Evolutionary conservation across 2,329 filamentous ascomycete species (phyloP).

Genomic region (Monosporascus sp.): DNA sequence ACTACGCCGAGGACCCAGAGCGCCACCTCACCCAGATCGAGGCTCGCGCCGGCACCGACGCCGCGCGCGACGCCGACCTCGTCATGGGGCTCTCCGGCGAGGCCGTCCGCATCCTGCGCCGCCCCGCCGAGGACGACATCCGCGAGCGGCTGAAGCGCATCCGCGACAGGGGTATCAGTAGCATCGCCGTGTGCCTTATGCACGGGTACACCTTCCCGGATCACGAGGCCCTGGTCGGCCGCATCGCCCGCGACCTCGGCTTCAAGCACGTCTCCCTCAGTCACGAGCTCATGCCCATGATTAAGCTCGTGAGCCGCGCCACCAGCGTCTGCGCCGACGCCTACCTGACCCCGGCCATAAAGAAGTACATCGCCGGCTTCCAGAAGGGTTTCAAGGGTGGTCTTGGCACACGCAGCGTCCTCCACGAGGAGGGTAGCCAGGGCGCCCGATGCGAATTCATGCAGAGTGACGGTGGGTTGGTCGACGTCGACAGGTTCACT

Average conservation of each 20-base stretch:
- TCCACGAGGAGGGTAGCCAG: conserved; percentile 55
- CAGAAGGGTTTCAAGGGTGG: conserved; percentile 75
- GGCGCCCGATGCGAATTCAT: conserved; percentile 89
- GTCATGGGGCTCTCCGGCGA: conserved; percentile 71
- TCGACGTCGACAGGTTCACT: conserved; percentile 75
- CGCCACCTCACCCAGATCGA: conserved; percentile 51
- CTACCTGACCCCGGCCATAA: conserved; percentile 73
- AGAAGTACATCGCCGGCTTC: conserved; percentile 70
- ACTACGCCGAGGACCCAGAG: conserved; percentile 83
- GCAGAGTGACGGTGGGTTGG: conserved; percentile 75
- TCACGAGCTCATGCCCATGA: conserved; percentile 84
- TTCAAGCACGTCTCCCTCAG: conserved; percentile 78
- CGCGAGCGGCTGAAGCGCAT: conserved; percentile 58
- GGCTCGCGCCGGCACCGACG: conserved; percentile 42
- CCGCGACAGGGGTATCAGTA: conserved; percentile 65
- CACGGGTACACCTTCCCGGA: conserved; percentile 88
- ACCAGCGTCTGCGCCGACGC: conserved; percentile 76
- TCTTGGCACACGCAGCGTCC: conserved; percentile 69
- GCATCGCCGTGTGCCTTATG: conserved; percentile 86
- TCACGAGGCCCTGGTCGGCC: conserved; percentile 74
- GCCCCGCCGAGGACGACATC: conserved; percentile 54
- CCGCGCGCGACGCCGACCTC: conserved; percentile 46
- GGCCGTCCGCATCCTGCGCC: conserved; percentile 62
- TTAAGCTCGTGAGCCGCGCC: conserved; percentile 70
- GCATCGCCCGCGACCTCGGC: conserved; percentile 71